Base-by-base conservation (phyloP, 2,329 filamentous ascomycete species). In the Trichoderma lentiforme region DNA sequence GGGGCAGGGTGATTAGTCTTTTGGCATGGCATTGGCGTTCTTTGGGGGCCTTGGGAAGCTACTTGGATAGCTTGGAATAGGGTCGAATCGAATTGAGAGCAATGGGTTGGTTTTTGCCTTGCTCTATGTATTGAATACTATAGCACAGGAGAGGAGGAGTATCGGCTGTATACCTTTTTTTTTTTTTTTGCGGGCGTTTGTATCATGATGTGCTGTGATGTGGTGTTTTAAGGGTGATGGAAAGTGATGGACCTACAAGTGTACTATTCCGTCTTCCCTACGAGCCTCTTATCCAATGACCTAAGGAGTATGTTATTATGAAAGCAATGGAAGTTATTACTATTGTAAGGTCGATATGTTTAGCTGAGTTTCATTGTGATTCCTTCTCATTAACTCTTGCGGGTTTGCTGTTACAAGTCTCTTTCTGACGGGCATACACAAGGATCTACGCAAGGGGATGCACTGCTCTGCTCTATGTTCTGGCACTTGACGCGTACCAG, bases 21-120 rank as follows among this genome's bases (percentile, higher is more conserved):
- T 67, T 74, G 57, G 73, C 72, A 74, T 72, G 73, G 73, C 73
- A 72, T 74, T 64, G 73, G 73, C 73, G 72, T 74, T 74, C 39
- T 62, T 71, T 65, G 39, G 56, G 61, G 64, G 51, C 58, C 36
- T 61, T 21, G 26, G 26, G 47, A 56, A 30, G 60, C 21, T 21
- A 51, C 39, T 34, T 43, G 36, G 47, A 24, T 47, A 58, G 72
- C 64, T 69, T 56, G 62, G 66, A 61, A 18, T 34, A 30, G 21
- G 63, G 51, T 39, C 39, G 14, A 60, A 28, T 66, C 15, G 21
- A 39, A 36, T 56, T 36, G 56, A 61, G 56, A 24, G 57, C 57
- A 71, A 32, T 56, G 60, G 28, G 6, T 53, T 62, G 66, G 26
- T 18, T 51, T 32, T 60, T 57, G 47, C 62, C 21, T 62, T 67